Evolutionary conservation across 257 asterid species (phyloP).

Genomic region (Cruciata laevipes): DNA sequence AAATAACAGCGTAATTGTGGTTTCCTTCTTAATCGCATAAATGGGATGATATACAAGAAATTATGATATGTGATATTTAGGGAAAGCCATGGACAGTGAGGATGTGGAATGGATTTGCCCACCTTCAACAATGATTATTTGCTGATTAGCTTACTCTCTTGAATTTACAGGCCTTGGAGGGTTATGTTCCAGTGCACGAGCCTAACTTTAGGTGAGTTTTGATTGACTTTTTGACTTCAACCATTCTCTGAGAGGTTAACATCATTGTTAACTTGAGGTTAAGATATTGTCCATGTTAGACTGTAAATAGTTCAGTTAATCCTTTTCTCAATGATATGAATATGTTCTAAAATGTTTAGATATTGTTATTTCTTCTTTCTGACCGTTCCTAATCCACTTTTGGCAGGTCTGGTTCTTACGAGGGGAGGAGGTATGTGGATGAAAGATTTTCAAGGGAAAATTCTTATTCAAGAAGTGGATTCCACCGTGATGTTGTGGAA

Average conservation of each 20-base stretch:
- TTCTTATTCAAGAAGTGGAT: constrained; percentile 61
- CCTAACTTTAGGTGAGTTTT: constrained; percentile 82
- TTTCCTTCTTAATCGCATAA: constrained; percentile 95
- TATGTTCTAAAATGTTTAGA: neutral
- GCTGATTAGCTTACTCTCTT: constrained; percentile 99
- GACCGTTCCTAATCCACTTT: constrained; percentile 32
- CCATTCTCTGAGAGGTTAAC: constrained; percentile 22
- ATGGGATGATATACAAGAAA: constrained; percentile 88
- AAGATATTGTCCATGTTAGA: neutral
- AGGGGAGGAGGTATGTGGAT: constrained; percentile 84
- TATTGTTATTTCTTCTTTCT: constrained; percentile 15
- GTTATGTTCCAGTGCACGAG: constrained; percentile 81
- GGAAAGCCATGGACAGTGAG: constrained; percentile 97
- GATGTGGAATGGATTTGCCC: constrained; percentile 97
- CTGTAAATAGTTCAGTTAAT: neutral
- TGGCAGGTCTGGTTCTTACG: constrained; percentile 86
- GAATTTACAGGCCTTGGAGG: constrained; percentile 99
- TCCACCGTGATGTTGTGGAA: constrained; percentile 69
- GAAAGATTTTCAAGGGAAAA: constrained; percentile 84
- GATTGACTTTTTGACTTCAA: constrained; percentile 15
- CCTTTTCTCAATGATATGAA: constrained; percentile 1
- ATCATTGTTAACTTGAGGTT: constrained; percentile 14
- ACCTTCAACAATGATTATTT: constrained; percentile 72
- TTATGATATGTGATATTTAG: constrained; percentile 75
- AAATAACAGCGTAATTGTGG: constrained; percentile 99